Base-by-base conservation (phyloP, 2,329 filamentous ascomycete species). In the Sarocladium brachiariae region DNA sequence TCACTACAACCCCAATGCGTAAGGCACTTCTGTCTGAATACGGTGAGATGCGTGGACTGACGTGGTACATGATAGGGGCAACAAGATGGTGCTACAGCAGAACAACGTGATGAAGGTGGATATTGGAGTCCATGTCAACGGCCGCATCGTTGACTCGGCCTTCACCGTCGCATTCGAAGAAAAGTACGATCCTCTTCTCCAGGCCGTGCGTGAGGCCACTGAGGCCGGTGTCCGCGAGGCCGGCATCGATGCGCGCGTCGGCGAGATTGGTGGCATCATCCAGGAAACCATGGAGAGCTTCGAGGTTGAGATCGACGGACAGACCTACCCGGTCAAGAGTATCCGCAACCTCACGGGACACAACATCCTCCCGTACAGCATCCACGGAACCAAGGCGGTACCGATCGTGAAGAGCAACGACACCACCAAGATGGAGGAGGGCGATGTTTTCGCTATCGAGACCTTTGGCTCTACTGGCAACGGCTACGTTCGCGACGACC, bases 371-470 rank as follows among this genome's bases (percentile, higher is more conserved):
- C 90, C 83, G 54, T 93, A 91, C 73, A 84, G 83, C 65, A 96
- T 96, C 60, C 91, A 96, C 70, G 90, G 91, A 52, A 87, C 83
- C 60, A 96, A 96, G 77, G 90, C 87, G 57, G 89, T 96, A 49
- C 92, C 91, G 0, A 96, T 96, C 61, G 89, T 96, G 56, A 95
- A 95, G 74, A 85, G 83, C 55, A 80, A 81, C 55, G 89, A 95
- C 62, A 83, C 85, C 65, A 95, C 89, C 49, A 96, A 95, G 77
- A 97, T 97, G 92, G 91, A 96, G 71, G 92, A 96, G 70, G 90
- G 90, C 37, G 91, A 97, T 63, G 84, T 90, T 16, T 97, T 95
- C 67, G 91, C 91, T 56, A 95, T 96, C 59, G 91, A 96, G 73
- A 96, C 91, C 0, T 96, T 96, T 67, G 92, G 91, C 54, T 93